A percentile compares a stretch with the other conserved stretches of the same genome.
Conservation (phyloP, 1,284 basidiomycete species). For the Microbotryomycetes sp. region DNA sequence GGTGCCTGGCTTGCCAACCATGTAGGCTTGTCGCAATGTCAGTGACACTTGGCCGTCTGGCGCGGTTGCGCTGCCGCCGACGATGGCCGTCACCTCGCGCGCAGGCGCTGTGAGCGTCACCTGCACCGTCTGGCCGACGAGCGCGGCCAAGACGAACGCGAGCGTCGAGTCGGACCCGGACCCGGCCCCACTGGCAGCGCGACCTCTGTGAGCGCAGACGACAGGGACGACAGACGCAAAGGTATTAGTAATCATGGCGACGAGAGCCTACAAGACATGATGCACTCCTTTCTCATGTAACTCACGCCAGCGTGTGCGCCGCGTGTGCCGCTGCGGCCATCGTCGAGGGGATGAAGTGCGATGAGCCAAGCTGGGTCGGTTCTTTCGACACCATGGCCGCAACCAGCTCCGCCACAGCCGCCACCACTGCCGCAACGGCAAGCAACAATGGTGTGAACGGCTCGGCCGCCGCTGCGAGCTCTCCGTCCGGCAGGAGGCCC, state of each 20-base stretch:
- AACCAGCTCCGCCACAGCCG: constrained; percentile 41
- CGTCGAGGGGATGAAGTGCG: constrained; percentile 64
- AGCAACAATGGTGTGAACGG: background rate
- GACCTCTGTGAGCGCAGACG: background rate
- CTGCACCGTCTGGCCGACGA: background rate
- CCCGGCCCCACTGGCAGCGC: background rate
- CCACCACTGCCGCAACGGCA: background rate
- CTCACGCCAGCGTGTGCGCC: constrained; percentile 48
- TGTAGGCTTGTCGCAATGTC: background rate
- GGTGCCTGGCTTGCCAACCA: background rate
- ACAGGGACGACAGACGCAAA: too few species aligned
- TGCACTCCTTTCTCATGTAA: too few species aligned
- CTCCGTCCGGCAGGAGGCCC: background rate
- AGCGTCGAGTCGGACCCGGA: background rate
- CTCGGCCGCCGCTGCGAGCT: background rate
- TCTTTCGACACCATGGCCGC: constrained; percentile 57
- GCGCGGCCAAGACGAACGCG: background rate
- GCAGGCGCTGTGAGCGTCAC: background rate
- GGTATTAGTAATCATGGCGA: too few species aligned
- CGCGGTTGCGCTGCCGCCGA: constrained; percentile 1
- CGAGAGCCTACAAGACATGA: too few species aligned
- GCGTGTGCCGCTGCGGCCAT: constrained; percentile 54
- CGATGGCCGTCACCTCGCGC: background rate
- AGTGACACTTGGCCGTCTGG: background rate
- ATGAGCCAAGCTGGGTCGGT: constrained; percentile 50